These are phyloP conservation scores for Fistulina hepatica DNA, from an alignment of 1,284 basidiomycete species.

Conservation along the genomic window DNA sequence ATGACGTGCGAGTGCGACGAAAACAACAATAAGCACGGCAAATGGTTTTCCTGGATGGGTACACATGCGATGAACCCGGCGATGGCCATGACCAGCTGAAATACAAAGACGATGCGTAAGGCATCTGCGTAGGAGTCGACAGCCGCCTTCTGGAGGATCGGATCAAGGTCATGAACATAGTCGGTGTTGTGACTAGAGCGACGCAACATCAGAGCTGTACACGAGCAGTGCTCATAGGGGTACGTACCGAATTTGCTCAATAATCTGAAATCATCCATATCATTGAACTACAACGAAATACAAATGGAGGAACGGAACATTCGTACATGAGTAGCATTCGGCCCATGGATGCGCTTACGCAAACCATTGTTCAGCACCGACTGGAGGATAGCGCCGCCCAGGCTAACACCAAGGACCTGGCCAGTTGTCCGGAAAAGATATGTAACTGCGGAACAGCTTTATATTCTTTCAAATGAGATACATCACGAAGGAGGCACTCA, in stretches of 20 bases:
- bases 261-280: constrained; percentile 41
- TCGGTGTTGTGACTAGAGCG: constrained; percentile 63
- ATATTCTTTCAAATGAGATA: constrained; percentile 6
- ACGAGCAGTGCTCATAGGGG: constrained; percentile 6
- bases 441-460: constrained; percentile 46
- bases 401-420: constrained; percentile 81
- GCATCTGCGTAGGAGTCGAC: constrained; percentile 77
- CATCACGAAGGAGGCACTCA: constrained; percentile 31
- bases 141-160: constrained; percentile 53
- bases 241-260: constrained; percentile 55
- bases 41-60: constrained; percentile 63
- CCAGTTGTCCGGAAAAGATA: constrained; percentile 87
- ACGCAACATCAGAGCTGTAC: constrained; percentile 4
- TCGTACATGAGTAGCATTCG: constrained; percentile 58
- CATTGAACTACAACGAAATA: neutral
- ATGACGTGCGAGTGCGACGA: constrained; percentile 3
- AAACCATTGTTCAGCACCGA: constrained; percentile 60
- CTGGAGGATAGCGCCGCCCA: constrained; percentile 75
- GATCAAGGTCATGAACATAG: constrained; percentile 65
- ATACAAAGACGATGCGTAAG: constrained; percentile 78
- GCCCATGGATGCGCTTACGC: constrained; percentile 62
- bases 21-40: constrained; percentile 38
- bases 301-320: too few relatives aligned
- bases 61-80: constrained; percentile 51
- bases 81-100: constrained; percentile 54